Conservation (phyloP, 345 rosid genomes). For the Rhodamnia argentea region DNA sequence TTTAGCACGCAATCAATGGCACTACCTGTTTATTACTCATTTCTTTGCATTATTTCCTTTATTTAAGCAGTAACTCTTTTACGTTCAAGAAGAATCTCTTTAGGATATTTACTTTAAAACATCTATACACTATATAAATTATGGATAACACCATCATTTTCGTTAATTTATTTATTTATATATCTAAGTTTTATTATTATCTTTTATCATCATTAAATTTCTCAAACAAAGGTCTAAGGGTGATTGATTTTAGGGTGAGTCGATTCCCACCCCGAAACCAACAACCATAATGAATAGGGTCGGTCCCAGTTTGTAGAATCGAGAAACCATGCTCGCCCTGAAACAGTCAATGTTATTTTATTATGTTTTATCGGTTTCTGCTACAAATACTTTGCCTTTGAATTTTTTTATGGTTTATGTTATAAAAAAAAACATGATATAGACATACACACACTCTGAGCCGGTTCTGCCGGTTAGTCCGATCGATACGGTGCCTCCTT, state of each 20-base stretch:
- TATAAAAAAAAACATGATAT: not conserved
- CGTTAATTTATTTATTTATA: not conserved
- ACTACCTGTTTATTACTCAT: not conserved
- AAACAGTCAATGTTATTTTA: rapidly evolving
- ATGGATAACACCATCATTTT: not conserved
- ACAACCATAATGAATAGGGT: rapidly evolving
- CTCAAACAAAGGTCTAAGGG: rapidly evolving
- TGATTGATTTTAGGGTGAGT: rapidly evolving
- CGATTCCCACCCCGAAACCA: rapidly evolving
- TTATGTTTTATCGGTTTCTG: not conserved
- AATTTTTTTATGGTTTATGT: not conserved
- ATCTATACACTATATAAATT: not conserved
- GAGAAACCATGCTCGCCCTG: rapidly evolving
- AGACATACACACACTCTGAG: rapidly evolving
- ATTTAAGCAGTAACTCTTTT: not conserved
- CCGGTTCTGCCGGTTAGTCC: rapidly evolving
- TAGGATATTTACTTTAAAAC: not conserved
- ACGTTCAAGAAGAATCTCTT: not conserved
- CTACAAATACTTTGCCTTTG: not conserved
- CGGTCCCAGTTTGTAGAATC: rapidly evolving
- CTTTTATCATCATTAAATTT: not conserved
- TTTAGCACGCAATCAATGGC: not conserved
- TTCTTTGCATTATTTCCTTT: not conserved
- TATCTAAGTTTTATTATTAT: not conserved
- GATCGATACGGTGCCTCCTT: rapidly evolving